Evolutionary conservation across 2,329 filamentous ascomycete genomes (phyloP), one percentile per base, ranked within the genome.

Genomic region (Fusarium udum): DNA sequence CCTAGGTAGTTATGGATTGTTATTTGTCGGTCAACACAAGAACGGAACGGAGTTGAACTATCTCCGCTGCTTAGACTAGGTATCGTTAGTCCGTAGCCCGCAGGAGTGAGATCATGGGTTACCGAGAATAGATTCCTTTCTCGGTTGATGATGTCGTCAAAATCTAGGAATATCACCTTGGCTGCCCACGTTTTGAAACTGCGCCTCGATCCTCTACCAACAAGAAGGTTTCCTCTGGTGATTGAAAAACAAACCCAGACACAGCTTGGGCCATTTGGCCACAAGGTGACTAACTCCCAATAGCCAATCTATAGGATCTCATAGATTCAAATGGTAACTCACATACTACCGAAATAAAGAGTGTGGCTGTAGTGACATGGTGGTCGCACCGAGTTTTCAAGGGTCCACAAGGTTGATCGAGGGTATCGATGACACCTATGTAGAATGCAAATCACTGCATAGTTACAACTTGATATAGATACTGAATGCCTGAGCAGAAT

Each of bases 91-190:
- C 52, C 24, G 34, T 28, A 34, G 31, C 39, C 53, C 7, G 56
- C 64, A 51, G 43, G 67, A 34, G 58, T 61, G 39, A 49, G 63
- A 74, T 68, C 51, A 74, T 73, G 69, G 62, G 64, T 39, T 55
- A 32, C 72, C 61, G 48, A 74, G 75, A 77, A 75, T 76, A 76
- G 70, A 72, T 72, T 34, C 46, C 40, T 31, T 28, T 39, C 45
- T 34, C 46, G 32, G 34, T 36, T 36, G n/a, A 34, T 46, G 43
- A 34, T 46, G 43, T 60, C 20, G 52, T 51, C 36, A 67, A 61
- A 59, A 55, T 56, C 39, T 45, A 61, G 57, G 24, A 71, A 71
- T 49, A 43, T 39, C 52, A 52, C 48, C 45, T 73, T 71, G 53
- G 48, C 48, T 56, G 49, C 51, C 49, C 39, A 31, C 12, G 59